Evolutionary conservation across 805 yeast species (phyloP).

Genomic region (Sporopachydermia lactativora): DNA sequence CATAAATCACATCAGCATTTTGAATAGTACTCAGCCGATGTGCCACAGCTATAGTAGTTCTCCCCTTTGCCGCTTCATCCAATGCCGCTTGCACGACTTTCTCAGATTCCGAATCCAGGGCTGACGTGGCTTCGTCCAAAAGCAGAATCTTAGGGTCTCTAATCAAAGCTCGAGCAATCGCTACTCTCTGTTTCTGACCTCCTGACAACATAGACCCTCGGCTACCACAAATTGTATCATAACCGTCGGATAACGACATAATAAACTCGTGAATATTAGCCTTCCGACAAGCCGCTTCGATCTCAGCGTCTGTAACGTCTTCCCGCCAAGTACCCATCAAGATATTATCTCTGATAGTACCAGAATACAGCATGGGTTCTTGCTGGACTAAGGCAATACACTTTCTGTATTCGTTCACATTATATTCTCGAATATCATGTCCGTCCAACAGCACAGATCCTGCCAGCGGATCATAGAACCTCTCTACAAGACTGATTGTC

Average conservation of each 20-base stretch:
- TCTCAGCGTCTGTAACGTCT: constrained; percentile 26
- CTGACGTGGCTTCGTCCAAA: constrained; percentile 59
- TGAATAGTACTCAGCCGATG: constrained; percentile 64
- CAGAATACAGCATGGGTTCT: constrained; percentile 44
- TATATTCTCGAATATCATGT: constrained; percentile 29
- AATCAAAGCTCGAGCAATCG: constrained; percentile 61
- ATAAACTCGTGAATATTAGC: constrained; percentile 49
- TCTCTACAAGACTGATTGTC: constrained; percentile 36
- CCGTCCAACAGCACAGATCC: constrained; percentile 43
- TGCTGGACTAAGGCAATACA: constrained; percentile 48
- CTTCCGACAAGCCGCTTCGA: constrained; percentile 30
- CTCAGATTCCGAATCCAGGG: constrained; percentile 59
- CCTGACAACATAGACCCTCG: constrained; percentile 51
- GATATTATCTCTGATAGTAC: constrained; percentile 40
- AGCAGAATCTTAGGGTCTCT: constrained; percentile 50
- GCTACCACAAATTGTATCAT: constrained; percentile 41
- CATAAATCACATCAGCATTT: constrained; percentile 45
- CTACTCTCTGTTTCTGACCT: constrained; percentile 67
- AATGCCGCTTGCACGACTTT: constrained; percentile 62
- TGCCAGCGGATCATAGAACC: constrained; percentile 34
- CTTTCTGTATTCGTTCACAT: constrained; percentile 34
- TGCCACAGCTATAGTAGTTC: constrained; percentile 78
- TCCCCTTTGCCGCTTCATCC: constrained; percentile 46
- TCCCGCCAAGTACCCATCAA: constrained; percentile 28
- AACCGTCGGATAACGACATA: constrained; percentile 41